Evolutionary conservation across 2,329 filamentous ascomycete species (phyloP).

Genomic region (Fusarium annulatum): DNA sequence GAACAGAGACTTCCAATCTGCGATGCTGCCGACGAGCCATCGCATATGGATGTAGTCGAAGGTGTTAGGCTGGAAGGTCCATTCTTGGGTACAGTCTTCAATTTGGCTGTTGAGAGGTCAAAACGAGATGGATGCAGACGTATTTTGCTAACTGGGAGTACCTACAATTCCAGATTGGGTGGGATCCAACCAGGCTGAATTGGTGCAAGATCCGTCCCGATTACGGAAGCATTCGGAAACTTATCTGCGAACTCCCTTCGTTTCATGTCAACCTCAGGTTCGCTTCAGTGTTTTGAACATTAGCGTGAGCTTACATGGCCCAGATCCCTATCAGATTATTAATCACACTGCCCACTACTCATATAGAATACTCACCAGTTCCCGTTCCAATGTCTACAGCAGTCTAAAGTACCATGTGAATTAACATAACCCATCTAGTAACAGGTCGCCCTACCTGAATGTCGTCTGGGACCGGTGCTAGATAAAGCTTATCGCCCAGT

Average conservation of each 20-base stretch:
- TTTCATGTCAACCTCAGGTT: background rate
- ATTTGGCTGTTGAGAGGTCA: background rate
- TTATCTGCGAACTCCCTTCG: background rate
- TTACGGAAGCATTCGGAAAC: background rate
- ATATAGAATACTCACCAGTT: background rate
- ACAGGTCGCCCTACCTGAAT: background rate
- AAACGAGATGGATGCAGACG: fast-evolving
- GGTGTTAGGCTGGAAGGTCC: background rate
- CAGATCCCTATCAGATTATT: background rate
- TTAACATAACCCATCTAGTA: fast-evolving
- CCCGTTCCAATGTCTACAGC: background rate
- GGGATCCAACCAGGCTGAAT: slow-evolving; percentile 16
- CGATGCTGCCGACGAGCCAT: background rate
- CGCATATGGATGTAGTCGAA: slow-evolving; percentile 15
- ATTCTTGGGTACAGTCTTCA: slow-evolving; percentile 5
- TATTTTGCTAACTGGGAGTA: fast-evolving
- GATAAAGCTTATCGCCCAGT: background rate
- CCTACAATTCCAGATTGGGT: slow-evolving; percentile 1
- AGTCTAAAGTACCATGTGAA: background rate
- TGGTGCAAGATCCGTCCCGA: background rate
- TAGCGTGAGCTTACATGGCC: background rate
- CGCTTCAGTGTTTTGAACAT: background rate
- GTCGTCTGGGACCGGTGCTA: background rate
- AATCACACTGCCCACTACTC: fast-evolving
- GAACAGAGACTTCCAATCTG: background rate